phyloP scores from a whole-genome alignment of 208 protist genomes.

The Leishmania arabica region DNA sequence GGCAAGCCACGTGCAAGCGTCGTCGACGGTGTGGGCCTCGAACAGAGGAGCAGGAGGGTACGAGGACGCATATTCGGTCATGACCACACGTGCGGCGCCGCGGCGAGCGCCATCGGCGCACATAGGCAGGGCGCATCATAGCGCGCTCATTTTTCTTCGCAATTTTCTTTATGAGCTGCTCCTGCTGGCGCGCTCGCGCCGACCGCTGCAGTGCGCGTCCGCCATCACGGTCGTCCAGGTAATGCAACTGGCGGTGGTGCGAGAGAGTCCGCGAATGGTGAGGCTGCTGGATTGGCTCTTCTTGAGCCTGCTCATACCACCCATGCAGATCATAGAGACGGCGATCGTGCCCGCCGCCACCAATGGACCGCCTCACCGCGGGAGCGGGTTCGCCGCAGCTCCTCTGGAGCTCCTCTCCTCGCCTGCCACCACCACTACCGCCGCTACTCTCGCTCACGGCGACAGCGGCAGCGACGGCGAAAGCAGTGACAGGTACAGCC shows the following conservation, averaged over 20 bases:
- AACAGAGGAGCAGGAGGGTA: neutral
- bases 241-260: conserved; percentile 8
- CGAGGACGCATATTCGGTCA: neutral
- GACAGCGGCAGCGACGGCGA: neutral
- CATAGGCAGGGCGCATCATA: neutral
- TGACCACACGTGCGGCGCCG: neutral
- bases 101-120: neutral
- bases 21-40: conserved; percentile 18
- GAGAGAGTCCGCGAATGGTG: neutral
- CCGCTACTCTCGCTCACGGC: neutral
- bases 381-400: neutral
- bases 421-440: neutral
- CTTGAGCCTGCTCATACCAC: neutral
- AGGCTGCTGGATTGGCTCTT: neutral
- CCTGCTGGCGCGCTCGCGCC: neutral
- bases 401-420: neutral
- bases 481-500: neutral
- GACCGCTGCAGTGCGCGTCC: neutral
- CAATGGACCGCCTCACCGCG: neutral
- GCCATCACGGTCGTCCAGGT: neutral
- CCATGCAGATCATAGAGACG: neutral
- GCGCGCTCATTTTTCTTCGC: conserved; percentile 4
- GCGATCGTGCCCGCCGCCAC: neutral
- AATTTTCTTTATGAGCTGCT: neutral
- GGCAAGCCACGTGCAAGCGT: conserved; percentile 10